phyloP scores from a whole-genome alignment of 2,329 filamentous ascomycete genomes.

The Meredithiella fracta region DNA sequence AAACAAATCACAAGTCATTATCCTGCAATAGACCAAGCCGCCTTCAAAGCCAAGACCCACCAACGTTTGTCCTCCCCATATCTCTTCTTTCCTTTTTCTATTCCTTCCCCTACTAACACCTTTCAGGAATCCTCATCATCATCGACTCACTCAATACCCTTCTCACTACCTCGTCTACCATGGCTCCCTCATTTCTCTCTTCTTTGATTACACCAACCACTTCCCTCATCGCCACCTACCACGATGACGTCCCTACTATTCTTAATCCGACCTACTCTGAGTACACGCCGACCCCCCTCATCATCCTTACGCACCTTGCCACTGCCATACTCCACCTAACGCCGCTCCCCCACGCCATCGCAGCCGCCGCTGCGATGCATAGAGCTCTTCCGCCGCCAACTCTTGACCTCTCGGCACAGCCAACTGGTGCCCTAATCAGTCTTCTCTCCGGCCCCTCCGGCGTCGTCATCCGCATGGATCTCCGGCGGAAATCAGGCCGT shows the following conservation, averaged over 20 bases:
- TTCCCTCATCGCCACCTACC: conserved; percentile 66
- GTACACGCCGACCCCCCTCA: conserved; percentile 53
- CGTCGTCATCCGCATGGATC: conserved; percentile 72
- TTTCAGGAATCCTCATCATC: conserved; percentile 53
- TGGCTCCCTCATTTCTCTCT: conserved; percentile 53
- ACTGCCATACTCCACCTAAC: conserved; percentile 66
- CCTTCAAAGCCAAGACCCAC: background rate
- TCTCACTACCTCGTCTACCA: conserved; percentile 33
- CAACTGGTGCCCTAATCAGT: conserved; percentile 57
- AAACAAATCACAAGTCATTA: background rate
- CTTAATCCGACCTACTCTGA: conserved; percentile 28
- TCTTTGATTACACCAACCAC: conserved; percentile 47
- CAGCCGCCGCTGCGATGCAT: conserved; percentile 57
- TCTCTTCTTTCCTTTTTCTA: background rate
- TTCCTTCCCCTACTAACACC: background rate
- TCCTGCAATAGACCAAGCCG: background rate
- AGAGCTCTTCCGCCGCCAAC: conserved; percentile 58
- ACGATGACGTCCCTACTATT: conserved; percentile 55
- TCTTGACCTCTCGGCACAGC: conserved; percentile 61
- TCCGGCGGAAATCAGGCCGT: conserved; percentile 67
- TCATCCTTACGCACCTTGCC: conserved; percentile 66
- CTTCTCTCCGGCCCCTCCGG: conserved; percentile 21
- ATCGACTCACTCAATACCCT: conserved; percentile 67
- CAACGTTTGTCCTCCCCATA: conserved; percentile 5
- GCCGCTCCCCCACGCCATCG: conserved; percentile 57